Conservation (phyloP, 371 early-diverging fungal species). For the Parasitella parasitica region DNA sequence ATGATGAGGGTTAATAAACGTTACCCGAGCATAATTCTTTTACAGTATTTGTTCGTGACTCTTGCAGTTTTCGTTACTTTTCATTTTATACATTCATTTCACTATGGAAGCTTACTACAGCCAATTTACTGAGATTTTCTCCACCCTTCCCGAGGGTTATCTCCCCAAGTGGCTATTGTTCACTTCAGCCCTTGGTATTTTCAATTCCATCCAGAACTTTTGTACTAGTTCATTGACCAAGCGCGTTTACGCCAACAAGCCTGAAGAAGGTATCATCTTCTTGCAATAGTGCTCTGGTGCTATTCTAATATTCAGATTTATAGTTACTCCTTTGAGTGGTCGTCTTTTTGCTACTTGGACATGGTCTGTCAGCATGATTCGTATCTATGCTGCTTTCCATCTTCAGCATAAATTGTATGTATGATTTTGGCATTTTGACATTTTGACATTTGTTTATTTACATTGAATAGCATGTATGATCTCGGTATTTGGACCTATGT, state of each 20-base stretch:
- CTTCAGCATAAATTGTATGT: constrained; percentile 68
- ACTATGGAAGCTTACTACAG: constrained; percentile 19
- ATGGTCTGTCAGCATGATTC: constrained; percentile 69
- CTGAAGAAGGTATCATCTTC: constrained; percentile 47
- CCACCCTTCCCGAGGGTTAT: constrained; percentile 58
- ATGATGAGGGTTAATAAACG: too few relatives aligned
- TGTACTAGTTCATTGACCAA: constrained; percentile 64
- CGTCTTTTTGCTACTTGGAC: constrained; percentile 85
- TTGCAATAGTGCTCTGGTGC: neutral
- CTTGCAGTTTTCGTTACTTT: too few relatives aligned
- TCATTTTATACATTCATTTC: too few relatives aligned
- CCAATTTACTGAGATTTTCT: constrained; percentile 35
- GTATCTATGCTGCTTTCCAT: constrained; percentile 78
- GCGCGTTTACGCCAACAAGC: constrained; percentile 67
- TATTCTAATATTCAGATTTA: neutral
- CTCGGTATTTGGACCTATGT: constrained; percentile 72
- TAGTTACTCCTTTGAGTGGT: constrained; percentile 70
- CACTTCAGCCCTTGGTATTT: constrained; percentile 69
- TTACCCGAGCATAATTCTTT: too few relatives aligned
- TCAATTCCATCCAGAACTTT: constrained; percentile 77
- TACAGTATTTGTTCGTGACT: too few relatives aligned
- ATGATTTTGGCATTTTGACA: neutral
- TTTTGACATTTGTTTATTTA: neutral
- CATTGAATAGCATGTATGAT: constrained; percentile 62
- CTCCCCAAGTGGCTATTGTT: constrained; percentile 71